phyloP scores from a whole-genome alignment of 805 yeast genomes.

The Candida loeiensis region DNA sequence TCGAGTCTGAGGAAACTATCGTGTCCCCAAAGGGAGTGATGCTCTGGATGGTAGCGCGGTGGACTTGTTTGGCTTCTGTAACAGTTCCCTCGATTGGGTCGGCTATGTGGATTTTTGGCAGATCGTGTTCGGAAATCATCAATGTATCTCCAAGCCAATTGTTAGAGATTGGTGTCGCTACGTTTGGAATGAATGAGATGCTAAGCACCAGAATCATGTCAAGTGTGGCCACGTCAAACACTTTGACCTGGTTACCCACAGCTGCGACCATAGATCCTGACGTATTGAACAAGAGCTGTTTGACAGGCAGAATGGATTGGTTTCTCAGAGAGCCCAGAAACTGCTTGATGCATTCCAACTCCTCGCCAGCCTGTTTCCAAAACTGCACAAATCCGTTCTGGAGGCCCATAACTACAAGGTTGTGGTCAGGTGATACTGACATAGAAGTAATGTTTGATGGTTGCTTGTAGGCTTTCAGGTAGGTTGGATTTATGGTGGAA shows the following conservation, averaged over 20 bases:
- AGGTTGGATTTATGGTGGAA: background rate
- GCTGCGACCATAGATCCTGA: conserved; percentile 22
- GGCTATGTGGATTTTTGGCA: conserved; percentile 11
- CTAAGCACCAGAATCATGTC: conserved; percentile 35
- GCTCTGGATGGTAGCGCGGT: conserved; percentile 12
- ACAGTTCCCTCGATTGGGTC: conserved; percentile 12
- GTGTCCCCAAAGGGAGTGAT: conserved; percentile 14
- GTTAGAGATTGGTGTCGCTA: conserved; percentile 8
- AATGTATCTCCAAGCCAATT: conserved; percentile 16
- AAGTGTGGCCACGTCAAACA: conserved; percentile 31
- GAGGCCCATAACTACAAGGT: conserved; percentile 17
- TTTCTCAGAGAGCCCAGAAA: conserved; percentile 17
- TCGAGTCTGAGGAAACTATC: conserved; percentile 19
- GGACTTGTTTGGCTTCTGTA: conserved; percentile 10
- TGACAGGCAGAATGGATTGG: conserved; percentile 7
- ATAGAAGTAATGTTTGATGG: conserved; percentile 11
- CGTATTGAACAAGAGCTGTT: conserved; percentile 15
- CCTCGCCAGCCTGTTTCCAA: conserved; percentile 14
- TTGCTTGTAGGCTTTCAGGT: background rate
- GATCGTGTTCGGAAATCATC: conserved; percentile 12
- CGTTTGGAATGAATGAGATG: conserved; percentile 22
- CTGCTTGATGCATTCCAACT: conserved; percentile 14
- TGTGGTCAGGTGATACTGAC: conserved; percentile 12
- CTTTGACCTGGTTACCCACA: conserved; percentile 18
- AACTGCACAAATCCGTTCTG: conserved; percentile 19